Conservation (phyloP, 2,329 filamentous ascomycete species). For the Fonsecaea erecta region DNA sequence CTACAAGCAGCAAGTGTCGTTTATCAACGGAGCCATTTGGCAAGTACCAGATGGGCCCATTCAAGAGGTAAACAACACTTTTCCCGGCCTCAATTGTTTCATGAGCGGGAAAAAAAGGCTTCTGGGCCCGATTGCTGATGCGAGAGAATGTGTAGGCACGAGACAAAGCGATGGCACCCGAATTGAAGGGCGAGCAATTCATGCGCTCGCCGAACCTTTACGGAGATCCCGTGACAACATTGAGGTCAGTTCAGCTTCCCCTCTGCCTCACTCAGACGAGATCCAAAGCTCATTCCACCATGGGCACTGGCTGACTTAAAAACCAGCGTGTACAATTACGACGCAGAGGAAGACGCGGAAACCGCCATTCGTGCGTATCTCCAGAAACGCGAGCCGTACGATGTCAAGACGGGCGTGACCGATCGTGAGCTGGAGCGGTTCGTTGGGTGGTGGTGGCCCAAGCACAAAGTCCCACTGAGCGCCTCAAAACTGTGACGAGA, state of each 20-base stretch:
- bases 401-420: constrained; percentile 42
- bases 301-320: neutral
- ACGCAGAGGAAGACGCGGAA: constrained; percentile 32
- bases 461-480: constrained; percentile 16
- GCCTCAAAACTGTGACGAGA: constrained; percentile 19
- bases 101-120: neutral
- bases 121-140: neutral
- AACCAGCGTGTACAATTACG: constrained; percentile 27
- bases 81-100: neutral
- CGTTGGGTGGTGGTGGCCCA: constrained; percentile 44
- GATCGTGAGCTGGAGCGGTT: constrained; percentile 41
- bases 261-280: neutral
- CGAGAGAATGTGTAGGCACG: constrained; percentile 15
- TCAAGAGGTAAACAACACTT: constrained; percentile 31
- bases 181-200: constrained; percentile 37
- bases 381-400: constrained; percentile 32
- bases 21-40: constrained; percentile 15
- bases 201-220: constrained; percentile 45
- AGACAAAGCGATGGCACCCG: constrained; percentile 20
- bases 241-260: constrained; percentile 5
- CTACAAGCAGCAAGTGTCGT: constrained; percentile 30
- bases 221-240: constrained; percentile 18
- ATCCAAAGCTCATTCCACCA: neutral
- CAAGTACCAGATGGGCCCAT: constrained; percentile 17
- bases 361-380: constrained; percentile 27